Percentiles rank a stretch among this genome's conserved stretches.
These are phyloP conservation scores for Tetrapyrgos nigripes DNA, from an alignment of 1,284 basidiomycete species.

Conservation along the genomic window DNA sequence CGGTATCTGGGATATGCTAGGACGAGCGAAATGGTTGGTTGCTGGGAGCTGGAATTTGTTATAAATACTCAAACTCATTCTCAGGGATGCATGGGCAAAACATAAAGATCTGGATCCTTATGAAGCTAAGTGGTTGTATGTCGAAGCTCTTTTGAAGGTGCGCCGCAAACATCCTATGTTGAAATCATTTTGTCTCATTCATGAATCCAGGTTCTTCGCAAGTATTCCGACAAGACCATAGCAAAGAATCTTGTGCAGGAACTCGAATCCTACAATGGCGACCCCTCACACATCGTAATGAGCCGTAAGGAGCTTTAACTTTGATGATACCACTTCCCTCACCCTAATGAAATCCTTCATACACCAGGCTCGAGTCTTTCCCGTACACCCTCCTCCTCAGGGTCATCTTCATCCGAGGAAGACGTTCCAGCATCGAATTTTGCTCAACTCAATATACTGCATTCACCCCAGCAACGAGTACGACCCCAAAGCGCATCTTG, in stretches of 20 bases:
- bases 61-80: constrained; percentile 30
- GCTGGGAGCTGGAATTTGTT: not conserved
- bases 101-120: constrained; percentile 81
- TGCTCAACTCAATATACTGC: constrained; percentile 10
- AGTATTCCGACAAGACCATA: constrained; percentile 83
- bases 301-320: constrained; percentile 57
- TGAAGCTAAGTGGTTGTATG: constrained; percentile 91
- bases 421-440: constrained; percentile 5
- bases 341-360: not conserved
- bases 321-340: not conserved
- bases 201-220: constrained; percentile 70
- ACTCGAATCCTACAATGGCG: constrained; percentile 80
- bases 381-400: constrained; percentile 8
- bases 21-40: constrained; percentile 90
- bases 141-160: constrained; percentile 87
- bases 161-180: constrained; percentile 16
- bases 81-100: constrained; percentile 94
- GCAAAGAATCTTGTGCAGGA: constrained; percentile 82
- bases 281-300: constrained; percentile 71
- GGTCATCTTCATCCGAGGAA: constrained; percentile 42
- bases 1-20: constrained; percentile 92
- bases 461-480: constrained; percentile 17
- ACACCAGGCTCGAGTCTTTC: constrained; percentile 8
- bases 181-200: constrained; percentile 1
- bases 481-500: constrained; percentile 25